Conservation (phyloP, 2,329 filamentous ascomycete species). For the Apiospora phragmitis region DNA sequence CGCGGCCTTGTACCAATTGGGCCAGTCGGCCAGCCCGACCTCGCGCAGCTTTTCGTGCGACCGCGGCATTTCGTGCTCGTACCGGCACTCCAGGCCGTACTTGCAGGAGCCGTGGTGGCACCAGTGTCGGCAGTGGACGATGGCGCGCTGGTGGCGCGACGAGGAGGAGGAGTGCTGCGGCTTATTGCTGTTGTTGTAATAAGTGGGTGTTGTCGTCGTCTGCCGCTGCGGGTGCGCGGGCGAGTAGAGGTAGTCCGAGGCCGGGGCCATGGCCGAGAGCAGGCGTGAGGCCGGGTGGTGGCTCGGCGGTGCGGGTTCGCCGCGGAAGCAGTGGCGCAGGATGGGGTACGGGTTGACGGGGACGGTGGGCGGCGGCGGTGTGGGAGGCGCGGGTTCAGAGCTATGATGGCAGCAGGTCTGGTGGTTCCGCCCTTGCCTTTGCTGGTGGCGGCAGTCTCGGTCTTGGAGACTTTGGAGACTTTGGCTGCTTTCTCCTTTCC, state of each 20-base stretch:
- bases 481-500: neutral
- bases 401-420: neutral
- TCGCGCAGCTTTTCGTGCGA: constrained; percentile 39
- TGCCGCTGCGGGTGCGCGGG: constrained; percentile 14
- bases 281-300: constrained; percentile 7
- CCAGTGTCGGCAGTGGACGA: constrained; percentile 46
- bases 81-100: constrained; percentile 44
- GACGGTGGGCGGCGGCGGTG: neutral
- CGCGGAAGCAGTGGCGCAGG: neutral
- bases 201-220: neutral
- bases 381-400: neutral
- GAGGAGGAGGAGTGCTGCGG: neutral
- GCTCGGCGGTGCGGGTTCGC: neutral
- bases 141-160: neutral
- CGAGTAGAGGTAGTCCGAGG: constrained; percentile 6
- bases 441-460: neutral
- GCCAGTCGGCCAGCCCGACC: constrained; percentile 43
- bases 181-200: neutral
- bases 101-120: constrained; percentile 48
- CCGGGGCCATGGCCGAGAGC: neutral
- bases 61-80: constrained; percentile 48
- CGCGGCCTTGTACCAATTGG: constrained; percentile 42
- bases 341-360: neutral
- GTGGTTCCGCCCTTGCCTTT: neutral
- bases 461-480: neutral